Evolutionary conservation across 2,329 filamentous ascomycete genomes (phyloP), one percentile per base, ranked within the genome.

Genomic region (Ophiocordyceps polyrhachis-furcata): DNA sequence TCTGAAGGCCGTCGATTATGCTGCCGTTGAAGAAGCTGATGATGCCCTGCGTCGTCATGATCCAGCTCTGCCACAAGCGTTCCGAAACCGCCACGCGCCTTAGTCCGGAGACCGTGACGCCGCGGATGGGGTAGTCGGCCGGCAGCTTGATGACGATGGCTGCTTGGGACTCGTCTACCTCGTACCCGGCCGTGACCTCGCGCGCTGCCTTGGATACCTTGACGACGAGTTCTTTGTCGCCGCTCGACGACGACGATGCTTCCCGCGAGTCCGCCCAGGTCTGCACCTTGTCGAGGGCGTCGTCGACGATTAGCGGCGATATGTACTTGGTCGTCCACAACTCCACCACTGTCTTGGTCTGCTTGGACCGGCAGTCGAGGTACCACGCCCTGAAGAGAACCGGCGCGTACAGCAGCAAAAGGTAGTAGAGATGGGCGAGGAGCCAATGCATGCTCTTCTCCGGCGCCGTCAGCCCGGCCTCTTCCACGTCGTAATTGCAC

Each of bases 21-120:
- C 76, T 84, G 45, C 87, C 87, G 55, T 91, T 89, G 49, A 85
- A 84, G 57, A 96, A 93, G 40, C 85, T 89, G 54, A 98, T 95
- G 41, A 91, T 86, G 5, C 86, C 88, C 53, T 95, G 84, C 4
- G 85, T 89, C 8, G 80, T 86, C 55, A 85, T 73, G 49, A 95
- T 71, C 88, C 89, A 95, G 49, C 73, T 81, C 61, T 86, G 80
- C 89, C 91, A 98, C 58, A 91, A 93, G 60, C 80, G 80, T 56
- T 96, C 88, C 48, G 79, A 81, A 23, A 95, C 85, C 0, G 84
- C 86, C 2, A 96, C 86, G 13, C 89, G 80, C 53, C 82, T 85
- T 19, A 88, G 66, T 9, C 86, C 80, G 3, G 78, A 69, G 1
- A 96, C 87, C 9, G 74, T 69, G 1, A 93, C 84, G 1, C 75